Evolutionary conservation across 768 basidiomycete genomes (phyloP).

Genomic region (Lepiota venenata): DNA sequence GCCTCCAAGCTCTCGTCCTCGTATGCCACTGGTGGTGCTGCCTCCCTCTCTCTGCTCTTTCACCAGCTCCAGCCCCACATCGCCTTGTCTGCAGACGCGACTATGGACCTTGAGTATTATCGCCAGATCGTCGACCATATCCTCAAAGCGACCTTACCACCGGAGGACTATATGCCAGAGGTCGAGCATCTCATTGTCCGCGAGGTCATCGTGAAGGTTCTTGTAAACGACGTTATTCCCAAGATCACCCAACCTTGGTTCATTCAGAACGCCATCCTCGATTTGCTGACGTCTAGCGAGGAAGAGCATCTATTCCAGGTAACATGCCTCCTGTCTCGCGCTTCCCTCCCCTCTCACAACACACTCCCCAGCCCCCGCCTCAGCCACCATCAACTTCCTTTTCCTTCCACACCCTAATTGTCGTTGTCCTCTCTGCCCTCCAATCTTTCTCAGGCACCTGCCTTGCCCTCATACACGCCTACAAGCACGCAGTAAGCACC

Average conservation of each 20-base stretch:
- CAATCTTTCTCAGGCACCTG: slow-evolving; percentile 69
- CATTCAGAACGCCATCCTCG: slow-evolving; percentile 66
- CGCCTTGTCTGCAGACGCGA: slow-evolving; percentile 66
- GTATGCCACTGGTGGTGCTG: slow-evolving; percentile 66
- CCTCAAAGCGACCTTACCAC: slow-evolving; percentile 68
- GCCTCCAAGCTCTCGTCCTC: slow-evolving; percentile 58
- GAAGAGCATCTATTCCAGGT: slow-evolving; percentile 19
- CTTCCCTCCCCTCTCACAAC: not conserved
- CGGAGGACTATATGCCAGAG: slow-evolving; percentile 75
- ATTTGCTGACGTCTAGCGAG: slow-evolving; percentile 51
- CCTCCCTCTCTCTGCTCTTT: slow-evolving; percentile 65
- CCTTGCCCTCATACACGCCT: slow-evolving; percentile 63
- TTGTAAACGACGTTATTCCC: slow-evolving; percentile 65
- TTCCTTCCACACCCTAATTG: slow-evolving; percentile 53
- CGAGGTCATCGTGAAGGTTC: slow-evolving; percentile 77
- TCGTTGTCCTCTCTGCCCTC: slow-evolving; percentile 71
- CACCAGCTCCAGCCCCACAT: slow-evolving; percentile 84
- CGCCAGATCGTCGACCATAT: slow-evolving; percentile 78
- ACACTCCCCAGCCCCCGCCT: slow-evolving; percentile 19
- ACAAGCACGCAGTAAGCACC: slow-evolving; percentile 60
- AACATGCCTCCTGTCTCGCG: not conserved
- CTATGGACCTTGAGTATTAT: slow-evolving; percentile 70
- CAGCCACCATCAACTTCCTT: slow-evolving; percentile 23
- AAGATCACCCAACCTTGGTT: slow-evolving; percentile 90
- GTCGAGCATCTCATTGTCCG: slow-evolving; percentile 80